A percentile compares a stretch with the other conserved stretches of the same genome.
Evolutionary conservation across 495 filamentous ascomycete genomes (phyloP).

Genomic region (Aspergillus asperescens): DNA sequence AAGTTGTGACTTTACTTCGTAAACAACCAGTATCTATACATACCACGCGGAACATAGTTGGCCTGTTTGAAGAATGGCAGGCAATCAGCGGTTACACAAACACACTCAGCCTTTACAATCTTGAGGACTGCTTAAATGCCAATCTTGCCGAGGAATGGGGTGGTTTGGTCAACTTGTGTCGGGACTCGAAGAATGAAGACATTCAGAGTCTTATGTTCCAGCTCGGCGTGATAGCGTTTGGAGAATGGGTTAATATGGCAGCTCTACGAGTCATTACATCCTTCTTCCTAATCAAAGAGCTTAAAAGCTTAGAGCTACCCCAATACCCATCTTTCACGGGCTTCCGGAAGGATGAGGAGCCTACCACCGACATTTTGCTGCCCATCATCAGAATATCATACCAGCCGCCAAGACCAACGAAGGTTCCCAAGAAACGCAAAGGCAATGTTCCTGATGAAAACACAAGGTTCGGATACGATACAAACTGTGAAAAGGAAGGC

Average conservation of each 20-base stretch:
- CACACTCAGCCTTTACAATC: slow-evolving; percentile 21
- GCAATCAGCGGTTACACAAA: slow-evolving; percentile 37
- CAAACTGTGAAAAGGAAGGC: slow-evolving; percentile 21
- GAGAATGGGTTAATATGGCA: slow-evolving; percentile 27
- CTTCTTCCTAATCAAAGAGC: slow-evolving; percentile 28
- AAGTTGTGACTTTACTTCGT: slow-evolving; percentile 26
- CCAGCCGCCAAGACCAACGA: background rate
- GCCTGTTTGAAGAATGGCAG: slow-evolving; percentile 30
- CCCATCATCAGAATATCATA: slow-evolving; percentile 23
- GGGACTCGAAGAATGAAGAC: slow-evolving; percentile 13
- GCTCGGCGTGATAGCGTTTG: slow-evolving; percentile 36
- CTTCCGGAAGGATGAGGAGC: slow-evolving; percentile 22
- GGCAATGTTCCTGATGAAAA: slow-evolving; percentile 2
- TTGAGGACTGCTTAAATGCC: slow-evolving; percentile 29
- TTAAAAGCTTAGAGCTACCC: slow-evolving; percentile 31
- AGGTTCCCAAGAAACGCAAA: slow-evolving; percentile 1
- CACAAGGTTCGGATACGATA: slow-evolving; percentile 20
- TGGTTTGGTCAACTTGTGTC: slow-evolving; percentile 31
- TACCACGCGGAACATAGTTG: slow-evolving; percentile 23
- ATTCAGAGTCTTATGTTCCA: slow-evolving; percentile 39
- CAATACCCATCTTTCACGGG: slow-evolving; percentile 22
- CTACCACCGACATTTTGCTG: slow-evolving; percentile 17
- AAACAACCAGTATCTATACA: slow-evolving; percentile 20
- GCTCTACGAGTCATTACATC: slow-evolving; percentile 33
- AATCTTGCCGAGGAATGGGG: slow-evolving; percentile 42